These are phyloP conservation scores for Aspergillus udagawae DNA, from an alignment of 2,329 filamentous ascomycete species.

Conservation along the genomic window DNA sequence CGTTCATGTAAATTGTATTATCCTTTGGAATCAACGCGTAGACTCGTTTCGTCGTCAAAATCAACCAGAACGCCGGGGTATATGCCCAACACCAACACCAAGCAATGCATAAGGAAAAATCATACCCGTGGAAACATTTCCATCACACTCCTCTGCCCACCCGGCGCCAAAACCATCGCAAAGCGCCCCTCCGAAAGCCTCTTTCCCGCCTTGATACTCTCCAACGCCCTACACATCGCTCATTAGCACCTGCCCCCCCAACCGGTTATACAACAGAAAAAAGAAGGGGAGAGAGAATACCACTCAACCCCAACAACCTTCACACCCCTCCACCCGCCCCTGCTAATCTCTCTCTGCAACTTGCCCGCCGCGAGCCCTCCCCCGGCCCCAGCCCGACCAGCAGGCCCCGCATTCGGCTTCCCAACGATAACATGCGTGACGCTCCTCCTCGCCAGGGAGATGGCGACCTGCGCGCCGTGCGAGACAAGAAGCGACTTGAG, in stretches of 20 bases:
- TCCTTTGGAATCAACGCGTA: not conserved
- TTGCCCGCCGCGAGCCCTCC: conserved; percentile 75
- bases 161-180: conserved; percentile 58
- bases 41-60: not conserved
- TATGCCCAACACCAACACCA: not conserved
- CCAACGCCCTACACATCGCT: conserved; percentile 63
- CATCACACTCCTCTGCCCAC: conserved; percentile 63
- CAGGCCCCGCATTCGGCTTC: conserved; percentile 45
- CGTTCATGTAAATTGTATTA: not conserved
- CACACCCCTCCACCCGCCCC: conserved; percentile 63
- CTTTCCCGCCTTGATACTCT: conserved; percentile 72
- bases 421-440: conserved; percentile 87
- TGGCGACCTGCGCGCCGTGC: conserved; percentile 64
- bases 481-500: conserved; percentile 72
- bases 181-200: conserved; percentile 73
- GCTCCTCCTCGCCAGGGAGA: too few relatives aligned
- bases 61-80: not conserved
- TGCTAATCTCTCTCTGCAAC: conserved; percentile 72
- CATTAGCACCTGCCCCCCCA: conserved; percentile 11
- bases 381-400: conserved; percentile 63
- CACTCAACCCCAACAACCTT: conserved; percentile 81
- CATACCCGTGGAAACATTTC: conserved; percentile 40
- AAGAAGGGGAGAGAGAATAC: conserved; percentile 42
- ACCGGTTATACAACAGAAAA: not conserved
- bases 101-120: too few relatives aligned